Evolutionary conservation across 2,329 filamentous ascomycete species (phyloP), one percentile per base, ranked within the genome.

Genomic region (Aspergillus pseudotamarii): DNA sequence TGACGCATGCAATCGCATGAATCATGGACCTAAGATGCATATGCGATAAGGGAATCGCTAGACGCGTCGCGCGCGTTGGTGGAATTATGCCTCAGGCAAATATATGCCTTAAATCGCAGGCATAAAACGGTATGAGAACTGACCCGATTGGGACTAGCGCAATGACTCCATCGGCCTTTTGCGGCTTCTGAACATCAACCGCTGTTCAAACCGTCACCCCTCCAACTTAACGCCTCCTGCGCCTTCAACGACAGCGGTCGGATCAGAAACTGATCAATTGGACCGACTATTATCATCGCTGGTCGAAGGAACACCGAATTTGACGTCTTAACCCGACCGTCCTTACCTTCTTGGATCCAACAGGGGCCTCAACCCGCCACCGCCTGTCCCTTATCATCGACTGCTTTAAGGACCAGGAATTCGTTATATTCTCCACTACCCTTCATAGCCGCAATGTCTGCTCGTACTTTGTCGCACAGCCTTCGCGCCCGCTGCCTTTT

Each of bases 401-500:
- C 26, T 32, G 23, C 54, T 56, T 28, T 45, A 58, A 64, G 59
- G 51, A 60, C 64, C 32, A 62, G 58, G 60, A 54, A 58, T 55
- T 61, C 34, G 23, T 41, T 43, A 54, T 26, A 28, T 48, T 45
- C 57, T 58, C 57, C 26, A 36, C 58, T 45, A 56, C 45, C 46
- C 61, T 62, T 67, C 68, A 69, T 69, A 68, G 60, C 68, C 72
- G 75, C 67, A 66, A 81, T 81, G 79, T 72, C 73, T 73, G 73
- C 72, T 68, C 76, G 78, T 61, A 71, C 75, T 63, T 65, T 76
- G 68, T 76, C 78, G 60, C 72, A 78, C 59, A 69, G 73, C 64
- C 74, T 80, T 58, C 77, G 79, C 62, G 73, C 78, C 67, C 77
- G 78, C 67, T 76, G 76, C 68, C 65, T 79, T 43, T 68, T 77